A percentile compares a stretch with the other conserved stretches of the same genome.
These are phyloP conservation scores for Pluteus cervinus DNA, from an alignment of 768 basidiomycete species.

Conservation along the genomic window DNA sequence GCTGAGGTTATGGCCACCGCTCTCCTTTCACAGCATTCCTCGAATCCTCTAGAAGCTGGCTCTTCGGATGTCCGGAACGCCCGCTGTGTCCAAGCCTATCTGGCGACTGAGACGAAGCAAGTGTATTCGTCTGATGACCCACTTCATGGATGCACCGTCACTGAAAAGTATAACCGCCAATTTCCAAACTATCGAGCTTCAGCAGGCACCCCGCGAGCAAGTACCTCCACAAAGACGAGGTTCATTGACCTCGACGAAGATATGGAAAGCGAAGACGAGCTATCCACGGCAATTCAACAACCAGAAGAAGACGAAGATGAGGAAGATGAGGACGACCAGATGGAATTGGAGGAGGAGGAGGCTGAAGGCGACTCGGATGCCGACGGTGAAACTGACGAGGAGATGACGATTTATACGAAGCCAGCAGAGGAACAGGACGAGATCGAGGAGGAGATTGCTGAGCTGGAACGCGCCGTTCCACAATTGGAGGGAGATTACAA, in stretches of 20 bases:
- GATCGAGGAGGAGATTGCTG: slow-evolving; percentile 71
- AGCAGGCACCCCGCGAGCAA: neutral
- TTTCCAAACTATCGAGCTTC: neutral
- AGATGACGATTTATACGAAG: slow-evolving; percentile 50
- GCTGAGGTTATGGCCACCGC: slow-evolving; percentile 12
- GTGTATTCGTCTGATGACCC: slow-evolving; percentile 14
- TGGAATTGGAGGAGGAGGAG: slow-evolving; percentile 20
- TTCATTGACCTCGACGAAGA: slow-evolving; percentile 45
- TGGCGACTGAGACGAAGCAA: neutral
- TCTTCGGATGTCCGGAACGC: slow-evolving; percentile 16
- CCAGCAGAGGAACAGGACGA: slow-evolving; percentile 63
- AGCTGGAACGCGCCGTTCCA: slow-evolving; percentile 63
- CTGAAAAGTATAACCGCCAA: slow-evolving; percentile 4
- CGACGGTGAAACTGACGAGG: slow-evolving; percentile 50
- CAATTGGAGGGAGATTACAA: slow-evolving; percentile 62
- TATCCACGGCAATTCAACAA: slow-evolving; percentile 7
- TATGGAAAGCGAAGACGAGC: slow-evolving; percentile 44
- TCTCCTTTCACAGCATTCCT: slow-evolving; percentile 23
- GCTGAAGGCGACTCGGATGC: slow-evolving; percentile 21
- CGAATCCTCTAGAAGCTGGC: slow-evolving; percentile 24
- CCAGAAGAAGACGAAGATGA: slow-evolving; percentile 7
- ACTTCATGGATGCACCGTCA: too few species aligned
- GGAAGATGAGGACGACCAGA: slow-evolving; percentile 11
- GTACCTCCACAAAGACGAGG: slow-evolving; percentile 8
- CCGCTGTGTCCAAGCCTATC: slow-evolving; percentile 10